Percentiles rank a stretch among this genome's conserved stretches.
These are phyloP conservation scores for Mycena rebaudengoi DNA, from an alignment of 768 basidiomycete genomes.

Conservation along the genomic window DNA sequence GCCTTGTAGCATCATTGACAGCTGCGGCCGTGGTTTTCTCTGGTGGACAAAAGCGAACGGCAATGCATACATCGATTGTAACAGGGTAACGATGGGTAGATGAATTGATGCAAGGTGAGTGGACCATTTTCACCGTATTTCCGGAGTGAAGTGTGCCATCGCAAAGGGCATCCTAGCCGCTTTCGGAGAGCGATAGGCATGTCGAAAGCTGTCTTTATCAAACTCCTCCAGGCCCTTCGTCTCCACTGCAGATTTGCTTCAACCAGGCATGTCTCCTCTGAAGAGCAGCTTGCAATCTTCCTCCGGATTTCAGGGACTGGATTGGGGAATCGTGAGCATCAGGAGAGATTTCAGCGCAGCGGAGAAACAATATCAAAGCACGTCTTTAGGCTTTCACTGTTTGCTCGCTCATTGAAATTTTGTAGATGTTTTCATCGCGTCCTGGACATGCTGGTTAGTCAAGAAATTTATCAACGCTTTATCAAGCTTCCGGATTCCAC, in stretches of 20 bases:
- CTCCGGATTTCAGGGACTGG: slow-evolving; percentile 40
- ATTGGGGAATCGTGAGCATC: slow-evolving; percentile 32
- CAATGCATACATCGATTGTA: too few relatives aligned
- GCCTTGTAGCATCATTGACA: too few relatives aligned
- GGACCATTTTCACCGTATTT: too few relatives aligned
- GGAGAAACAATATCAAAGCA: slow-evolving; percentile 49
- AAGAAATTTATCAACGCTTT: slow-evolving; percentile 18
- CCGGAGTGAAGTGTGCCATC: too few relatives aligned
- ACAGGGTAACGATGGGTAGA: too few relatives aligned
- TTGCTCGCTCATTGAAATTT: too few relatives aligned
- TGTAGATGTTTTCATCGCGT: slow-evolving; percentile 29
- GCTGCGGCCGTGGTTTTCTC: too few relatives aligned
- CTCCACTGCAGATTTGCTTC: slow-evolving; percentile 25
- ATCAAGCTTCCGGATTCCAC: slow-evolving; percentile 21
- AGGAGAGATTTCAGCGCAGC: slow-evolving; percentile 48
- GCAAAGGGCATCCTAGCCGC: slow-evolving; percentile 36
- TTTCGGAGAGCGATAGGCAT: slow-evolving; percentile 37
- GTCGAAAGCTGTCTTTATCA: slow-evolving; percentile 34
- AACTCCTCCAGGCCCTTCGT: slow-evolving; percentile 35
- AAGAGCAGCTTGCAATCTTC: slow-evolving; percentile 51
- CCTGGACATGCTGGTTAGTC: slow-evolving; percentile 27
- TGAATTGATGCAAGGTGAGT: too few relatives aligned
- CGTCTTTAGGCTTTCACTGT: too few relatives aligned
- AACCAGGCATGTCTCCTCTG: slow-evolving; percentile 33
- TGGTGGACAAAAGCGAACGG: too few relatives aligned